Conservation (phyloP, 495 filamentous ascomycete genomes). For the Tuber microsphaerosporum region DNA sequence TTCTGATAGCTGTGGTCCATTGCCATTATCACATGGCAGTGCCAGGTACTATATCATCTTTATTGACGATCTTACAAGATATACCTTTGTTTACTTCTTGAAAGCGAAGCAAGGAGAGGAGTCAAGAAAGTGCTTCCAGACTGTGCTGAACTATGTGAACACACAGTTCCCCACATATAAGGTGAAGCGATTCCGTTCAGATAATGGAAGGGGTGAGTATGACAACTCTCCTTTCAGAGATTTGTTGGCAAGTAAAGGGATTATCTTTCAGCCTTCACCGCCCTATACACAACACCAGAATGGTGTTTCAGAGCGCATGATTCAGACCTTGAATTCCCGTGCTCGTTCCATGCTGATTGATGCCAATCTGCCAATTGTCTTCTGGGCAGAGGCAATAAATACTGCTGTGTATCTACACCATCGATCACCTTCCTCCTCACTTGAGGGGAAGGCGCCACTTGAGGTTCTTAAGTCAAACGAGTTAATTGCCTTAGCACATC, state of each 20-base stretch:
- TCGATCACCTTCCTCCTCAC: neutral
- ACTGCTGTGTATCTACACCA: neutral
- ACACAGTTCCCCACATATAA: neutral
- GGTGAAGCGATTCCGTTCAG: neutral
- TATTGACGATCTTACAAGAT: neutral
- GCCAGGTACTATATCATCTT: slow-evolving; percentile 2
- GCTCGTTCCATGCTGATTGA: slow-evolving; percentile 1
- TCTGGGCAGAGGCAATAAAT: slow-evolving; percentile 9
- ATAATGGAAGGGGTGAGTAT: slow-evolving; percentile 9
- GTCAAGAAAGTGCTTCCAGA: neutral
- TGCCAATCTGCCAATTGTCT: neutral
- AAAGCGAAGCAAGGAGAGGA: slow-evolving; percentile 1
- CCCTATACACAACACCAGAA: slow-evolving; percentile 10
- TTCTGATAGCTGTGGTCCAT: too few relatives aligned
- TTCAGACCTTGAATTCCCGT: neutral
- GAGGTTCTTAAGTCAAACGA: neutral
- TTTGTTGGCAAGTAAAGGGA: neutral
- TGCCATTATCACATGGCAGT: neutral
- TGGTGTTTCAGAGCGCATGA: neutral
- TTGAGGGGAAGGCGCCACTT: neutral
- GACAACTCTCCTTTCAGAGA: neutral
- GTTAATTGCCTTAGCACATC: neutral
- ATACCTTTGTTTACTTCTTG: slow-evolving; percentile 7
- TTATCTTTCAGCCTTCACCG: slow-evolving; percentile 11
- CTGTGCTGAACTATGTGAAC: neutral